These are phyloP conservation scores for Metschnikowia kunwiensis DNA, from an alignment of 805 yeast species.

Conservation along the genomic window DNA sequence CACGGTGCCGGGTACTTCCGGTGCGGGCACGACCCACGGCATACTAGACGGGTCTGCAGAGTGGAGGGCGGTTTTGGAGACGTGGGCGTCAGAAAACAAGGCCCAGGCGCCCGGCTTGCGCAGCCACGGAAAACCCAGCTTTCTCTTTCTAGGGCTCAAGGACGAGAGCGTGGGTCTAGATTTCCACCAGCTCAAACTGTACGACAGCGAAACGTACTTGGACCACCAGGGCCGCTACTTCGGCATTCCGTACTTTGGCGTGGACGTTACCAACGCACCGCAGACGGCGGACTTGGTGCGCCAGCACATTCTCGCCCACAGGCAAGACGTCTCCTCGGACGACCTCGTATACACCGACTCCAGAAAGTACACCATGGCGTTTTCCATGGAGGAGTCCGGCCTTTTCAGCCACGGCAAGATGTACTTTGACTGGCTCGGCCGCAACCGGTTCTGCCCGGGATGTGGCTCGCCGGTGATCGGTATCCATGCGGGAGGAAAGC, in stretches of 20 bases:
- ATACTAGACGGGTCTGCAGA: constrained; percentile 16
- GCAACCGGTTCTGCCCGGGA: constrained; percentile 78
- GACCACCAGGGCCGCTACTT: constrained; percentile 47
- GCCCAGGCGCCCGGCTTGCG: constrained; percentile 40
- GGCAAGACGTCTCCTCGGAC: constrained; percentile 10
- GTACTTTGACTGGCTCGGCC: constrained; percentile 79
- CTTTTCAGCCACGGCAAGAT: constrained; percentile 77
- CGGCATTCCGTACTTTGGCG: constrained; percentile 64
- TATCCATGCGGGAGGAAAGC: constrained; percentile 59
- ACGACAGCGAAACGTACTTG: constrained; percentile 33
- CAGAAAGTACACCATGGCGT: constrained; percentile 35
- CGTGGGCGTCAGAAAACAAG: constrained; percentile 34
- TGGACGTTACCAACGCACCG: constrained; percentile 52
- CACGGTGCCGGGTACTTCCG: constrained; percentile 11
- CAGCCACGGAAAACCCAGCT: constrained; percentile 32
- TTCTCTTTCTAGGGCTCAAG: constrained; percentile 41
- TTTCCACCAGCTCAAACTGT: constrained; percentile 26
- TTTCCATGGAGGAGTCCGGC: constrained; percentile 50
- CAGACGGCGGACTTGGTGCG: constrained; percentile 37
- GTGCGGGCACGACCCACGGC: constrained; percentile 22
- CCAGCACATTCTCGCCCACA: constrained; percentile 13
- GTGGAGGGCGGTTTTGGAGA: constrained; percentile 13
- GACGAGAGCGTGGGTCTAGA: constrained; percentile 45
- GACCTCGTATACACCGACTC: constrained; percentile 29
- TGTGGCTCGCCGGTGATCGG: constrained; percentile 70